A percentile compares a stretch with the other conserved stretches of the same genome.
These are phyloP conservation scores for Cryoendolithus antarcticus DNA, from an alignment of 2,329 filamentous ascomycete genomes.

Conservation along the genomic window DNA sequence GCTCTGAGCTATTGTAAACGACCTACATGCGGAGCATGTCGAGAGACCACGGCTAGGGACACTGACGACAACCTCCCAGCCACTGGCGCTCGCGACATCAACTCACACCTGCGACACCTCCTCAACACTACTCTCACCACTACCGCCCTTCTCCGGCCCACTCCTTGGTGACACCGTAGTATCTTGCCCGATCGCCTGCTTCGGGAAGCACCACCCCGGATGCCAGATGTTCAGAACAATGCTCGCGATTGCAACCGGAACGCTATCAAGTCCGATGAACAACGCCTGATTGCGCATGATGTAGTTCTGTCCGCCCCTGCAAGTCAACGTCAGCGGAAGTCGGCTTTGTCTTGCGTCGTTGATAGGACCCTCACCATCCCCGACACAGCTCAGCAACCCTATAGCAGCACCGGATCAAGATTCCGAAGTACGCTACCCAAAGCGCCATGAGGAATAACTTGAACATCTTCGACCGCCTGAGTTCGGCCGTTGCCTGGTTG, in stretches of 20 bases:
- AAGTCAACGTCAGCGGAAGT: conserved; percentile 2
- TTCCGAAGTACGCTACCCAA: conserved; percentile 14
- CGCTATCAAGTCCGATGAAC: conserved; percentile 24
- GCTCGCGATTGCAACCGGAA: conserved; percentile 13
- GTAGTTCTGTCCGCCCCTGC: conserved; percentile 5
- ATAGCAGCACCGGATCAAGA: conserved; percentile 19
- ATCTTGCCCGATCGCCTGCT: neutral
- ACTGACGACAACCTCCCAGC: too few relatives aligned
- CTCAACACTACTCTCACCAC: too few relatives aligned
- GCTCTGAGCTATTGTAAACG: too few relatives aligned
- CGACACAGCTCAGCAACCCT: conserved; percentile 19
- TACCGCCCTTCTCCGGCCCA: too few relatives aligned
- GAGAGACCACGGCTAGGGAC: too few relatives aligned
- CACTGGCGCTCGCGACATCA: too few relatives aligned
- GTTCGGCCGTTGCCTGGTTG: conserved; percentile 14
- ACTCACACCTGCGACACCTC: too few relatives aligned
- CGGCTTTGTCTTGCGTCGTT: neutral
- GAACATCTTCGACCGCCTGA: conserved; percentile 24
- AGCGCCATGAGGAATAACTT: conserved; percentile 17
- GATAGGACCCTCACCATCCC: conserved; percentile 9
- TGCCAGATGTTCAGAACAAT: conserved; percentile 21
- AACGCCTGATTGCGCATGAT: conserved; percentile 15
- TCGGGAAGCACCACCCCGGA: conserved; percentile 20
- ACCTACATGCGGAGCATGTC: too few relatives aligned
- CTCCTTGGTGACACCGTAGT: too few relatives aligned